Evolutionary conservation across 2,329 filamentous ascomycete genomes (phyloP).

Genomic region (Botrytis medusae): DNA sequence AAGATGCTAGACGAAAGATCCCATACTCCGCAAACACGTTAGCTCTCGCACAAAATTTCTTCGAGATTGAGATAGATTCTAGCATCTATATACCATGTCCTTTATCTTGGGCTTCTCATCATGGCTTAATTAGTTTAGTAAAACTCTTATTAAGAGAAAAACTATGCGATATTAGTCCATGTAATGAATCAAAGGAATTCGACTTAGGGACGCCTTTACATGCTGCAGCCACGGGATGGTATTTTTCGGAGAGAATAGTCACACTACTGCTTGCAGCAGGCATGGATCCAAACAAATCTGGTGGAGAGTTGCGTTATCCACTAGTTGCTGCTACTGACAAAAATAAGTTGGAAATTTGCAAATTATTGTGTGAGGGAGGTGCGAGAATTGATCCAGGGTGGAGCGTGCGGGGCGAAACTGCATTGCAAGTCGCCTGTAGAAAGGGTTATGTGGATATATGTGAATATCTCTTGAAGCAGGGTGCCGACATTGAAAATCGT

Average conservation of each 20-base stretch:
- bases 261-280: not conserved
- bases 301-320: too few relatives aligned
- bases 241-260: not conserved
- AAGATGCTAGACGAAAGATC: too few relatives aligned
- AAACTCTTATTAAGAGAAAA: not conserved
- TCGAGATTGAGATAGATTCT: too few relatives aligned
- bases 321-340: not conserved
- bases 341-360: not conserved
- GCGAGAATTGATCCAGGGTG: too few relatives aligned
- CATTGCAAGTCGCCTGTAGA: not conserved
- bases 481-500: not conserved
- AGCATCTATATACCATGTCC: too few relatives aligned
- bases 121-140: not conserved
- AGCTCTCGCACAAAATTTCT: too few relatives aligned
- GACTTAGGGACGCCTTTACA: not conserved
- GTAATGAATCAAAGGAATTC: not conserved
- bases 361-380: not conserved
- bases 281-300: too few relatives aligned
- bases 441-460: not conserved
- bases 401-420: not conserved
- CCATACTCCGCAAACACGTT: too few relatives aligned
- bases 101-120: not conserved
- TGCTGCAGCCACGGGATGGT: not conserved
- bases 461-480: not conserved
- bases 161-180: fast-evolving